phyloP scores from a whole-genome alignment of 352 stramenopile genomes.

The Thalassiosira hispida region DNA sequence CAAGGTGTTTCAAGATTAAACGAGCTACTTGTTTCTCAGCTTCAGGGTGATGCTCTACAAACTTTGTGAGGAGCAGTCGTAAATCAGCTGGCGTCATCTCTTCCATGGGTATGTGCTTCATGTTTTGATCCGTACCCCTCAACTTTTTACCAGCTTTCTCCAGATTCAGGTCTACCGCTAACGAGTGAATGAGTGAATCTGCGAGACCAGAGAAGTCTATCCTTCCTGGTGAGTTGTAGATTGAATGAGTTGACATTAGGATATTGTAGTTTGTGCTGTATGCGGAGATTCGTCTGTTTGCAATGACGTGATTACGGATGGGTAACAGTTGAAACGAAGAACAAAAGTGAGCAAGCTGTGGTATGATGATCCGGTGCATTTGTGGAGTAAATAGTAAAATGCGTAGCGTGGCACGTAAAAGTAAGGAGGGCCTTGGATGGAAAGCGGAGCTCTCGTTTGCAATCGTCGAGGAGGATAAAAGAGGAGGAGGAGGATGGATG shows the following conservation, averaged over 20 bases:
- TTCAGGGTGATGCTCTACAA: conserved; percentile 23
- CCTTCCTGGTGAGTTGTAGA: neutral
- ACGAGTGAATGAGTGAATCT: conserved; percentile 1
- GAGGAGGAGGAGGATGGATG: no score
- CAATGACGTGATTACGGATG: no score
- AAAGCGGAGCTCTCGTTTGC: no score
- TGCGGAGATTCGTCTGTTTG: no score
- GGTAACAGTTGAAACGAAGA: no score
- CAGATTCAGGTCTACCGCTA: conserved; percentile 24
- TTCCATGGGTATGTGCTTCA: neutral
- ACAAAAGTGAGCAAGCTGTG: no score
- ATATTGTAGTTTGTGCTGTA: no score
- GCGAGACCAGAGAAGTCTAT: conserved; percentile 27
- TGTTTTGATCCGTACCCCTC: neutral
- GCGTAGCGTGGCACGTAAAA: no score
- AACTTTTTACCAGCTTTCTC: conserved; percentile 12
- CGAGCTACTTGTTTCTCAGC: conserved; percentile 13
- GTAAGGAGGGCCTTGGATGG: no score
- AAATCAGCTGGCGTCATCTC: conserved; percentile 15
- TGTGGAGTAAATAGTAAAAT: no score
- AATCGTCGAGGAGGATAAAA: no score
- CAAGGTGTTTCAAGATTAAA: conserved; percentile 30
- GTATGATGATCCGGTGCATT: no score
- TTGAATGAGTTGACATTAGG: conserved; percentile 5
- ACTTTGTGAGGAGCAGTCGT: conserved; percentile 8